phyloP scores from a whole-genome alignment of 352 stramenopile genomes.

The Poterioochromonas sp. region DNA sequence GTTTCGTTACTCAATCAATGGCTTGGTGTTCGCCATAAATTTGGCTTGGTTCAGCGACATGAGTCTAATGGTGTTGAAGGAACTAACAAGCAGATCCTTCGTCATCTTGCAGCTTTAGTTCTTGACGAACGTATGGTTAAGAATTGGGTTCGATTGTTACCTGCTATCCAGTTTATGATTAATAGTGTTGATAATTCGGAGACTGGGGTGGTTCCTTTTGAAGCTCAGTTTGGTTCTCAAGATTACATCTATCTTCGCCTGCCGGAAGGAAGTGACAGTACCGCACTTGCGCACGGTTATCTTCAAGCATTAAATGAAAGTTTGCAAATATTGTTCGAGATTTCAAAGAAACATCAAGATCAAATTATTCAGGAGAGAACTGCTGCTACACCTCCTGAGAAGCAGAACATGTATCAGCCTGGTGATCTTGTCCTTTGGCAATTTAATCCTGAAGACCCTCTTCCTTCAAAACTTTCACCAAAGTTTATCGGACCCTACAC shows the following conservation, averaged over 20 bases:
- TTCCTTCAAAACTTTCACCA: neutral
- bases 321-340: neutral
- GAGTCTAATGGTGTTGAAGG: conserved; percentile 16
- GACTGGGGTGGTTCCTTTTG: neutral
- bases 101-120: conserved; percentile 8
- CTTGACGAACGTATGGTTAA: neutral
- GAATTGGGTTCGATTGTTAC: neutral
- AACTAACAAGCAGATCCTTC: neutral
- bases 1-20: neutral
- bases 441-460: neutral
- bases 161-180: neutral
- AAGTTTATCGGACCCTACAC: neutral
- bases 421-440: conserved; percentile 1
- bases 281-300: neutral
- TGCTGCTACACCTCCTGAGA: neutral
- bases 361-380: neutral
- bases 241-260: neutral
- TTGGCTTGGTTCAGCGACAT: neutral
- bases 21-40: neutral
- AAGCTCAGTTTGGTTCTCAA: conserved; percentile 2
- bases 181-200: neutral
- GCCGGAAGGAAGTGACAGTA: neutral
- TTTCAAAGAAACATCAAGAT: neutral
- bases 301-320: neutral
- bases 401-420: conserved; percentile 12